These are phyloP conservation scores for Psophocarpus tetragonolobus DNA, from an alignment of 306 rosid species.

Conservation along the genomic window DNA sequence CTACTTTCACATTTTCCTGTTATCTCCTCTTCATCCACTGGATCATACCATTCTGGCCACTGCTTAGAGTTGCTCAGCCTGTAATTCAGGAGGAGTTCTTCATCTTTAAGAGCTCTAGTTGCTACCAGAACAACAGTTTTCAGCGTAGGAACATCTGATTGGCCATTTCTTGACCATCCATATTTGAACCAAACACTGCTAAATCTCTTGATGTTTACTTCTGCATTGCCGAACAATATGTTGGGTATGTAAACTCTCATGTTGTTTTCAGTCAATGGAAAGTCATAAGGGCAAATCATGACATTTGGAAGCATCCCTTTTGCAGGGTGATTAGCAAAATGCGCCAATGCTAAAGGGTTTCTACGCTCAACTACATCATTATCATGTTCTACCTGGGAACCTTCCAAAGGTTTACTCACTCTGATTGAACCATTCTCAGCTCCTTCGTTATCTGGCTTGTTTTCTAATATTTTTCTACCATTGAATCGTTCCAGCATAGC, in stretches of 20 bases:
- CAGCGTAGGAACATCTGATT: slow-evolving; percentile 55
- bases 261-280: slow-evolving; percentile 69
- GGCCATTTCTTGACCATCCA: slow-evolving; percentile 50
- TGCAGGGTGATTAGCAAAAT: slow-evolving; percentile 86
- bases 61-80: slow-evolving; percentile 76
- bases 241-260: slow-evolving; percentile 87
- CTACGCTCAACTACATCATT: slow-evolving; percentile 65
- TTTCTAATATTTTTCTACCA: slow-evolving; percentile 42
- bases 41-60: slow-evolving; percentile 76
- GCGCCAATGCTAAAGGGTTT: slow-evolving; percentile 85
- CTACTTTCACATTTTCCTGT: slow-evolving; percentile 57
- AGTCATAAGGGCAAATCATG: slow-evolving; percentile 89
- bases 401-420: slow-evolving; percentile 65
- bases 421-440: slow-evolving; percentile 56
- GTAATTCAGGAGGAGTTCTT: slow-evolving; percentile 81
- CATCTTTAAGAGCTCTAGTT: slow-evolving; percentile 71
- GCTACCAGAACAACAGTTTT: slow-evolving; percentile 81
- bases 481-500: slow-evolving; percentile 55
- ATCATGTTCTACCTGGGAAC: slow-evolving; percentile 30
- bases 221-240: slow-evolving; percentile 61
- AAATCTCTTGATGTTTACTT: slow-evolving; percentile 50
- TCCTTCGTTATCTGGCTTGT: slow-evolving; percentile 36
- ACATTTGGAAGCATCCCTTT: slow-evolving; percentile 81
- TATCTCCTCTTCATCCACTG: slow-evolving; percentile 81
- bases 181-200: slow-evolving; percentile 75